Base-by-base conservation (phyloP, 495 filamentous ascomycete genomes). In the Aspergillus hancockii region DNA sequence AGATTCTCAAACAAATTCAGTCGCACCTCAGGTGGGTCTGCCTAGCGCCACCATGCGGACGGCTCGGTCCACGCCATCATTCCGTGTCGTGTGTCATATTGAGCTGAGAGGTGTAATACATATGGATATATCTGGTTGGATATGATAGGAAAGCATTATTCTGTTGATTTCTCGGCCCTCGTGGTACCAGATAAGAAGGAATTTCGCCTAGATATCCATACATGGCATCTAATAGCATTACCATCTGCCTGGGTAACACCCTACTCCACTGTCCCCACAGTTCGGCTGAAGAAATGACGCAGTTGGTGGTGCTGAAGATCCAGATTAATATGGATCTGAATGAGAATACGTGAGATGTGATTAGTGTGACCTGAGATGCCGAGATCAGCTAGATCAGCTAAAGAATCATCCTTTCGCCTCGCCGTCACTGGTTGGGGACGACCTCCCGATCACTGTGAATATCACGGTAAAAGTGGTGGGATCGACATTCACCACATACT, bases 281-380 rank as follows among this genome's bases (percentile, higher is more conserved):
- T 47, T 55, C 53, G 47, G 53, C 53, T 55, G 34, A 55, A 41
- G 16, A 45, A 55, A 52, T 52, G 31, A 34, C 50, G 50, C 50
- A 52, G 25, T 52, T 14, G 8, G 50, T 34, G 50, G n/a, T 21
- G 32, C 40, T 41, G 16, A 36, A 2, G 34, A 36, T 36, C 34
- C 34, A 36, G 12, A n/a, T 14, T 7, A n/a, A 45, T 45, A 45
- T 45, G 41, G 41, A 21, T 21, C 41, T 18, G 5, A 4, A 8
- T 8, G 19, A 2, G 3, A 19, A 45, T 18, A 9, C 19, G 2
- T 8, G 18, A 16, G 14, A 45, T 19, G 4, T 45, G 41, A 21
- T 45, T 21, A n/a, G 16, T 21, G 18, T 19, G 16, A 45, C 2
- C 41, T 12, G 5, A 19, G n/a, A n/a, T 9, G 18, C 41, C 41